A percentile compares a stretch with the other conserved stretches of the same genome.
These are phyloP conservation scores for Tarenaya hassleriana DNA, from an alignment of 345 rosid genomes.

Conservation along the genomic window DNA sequence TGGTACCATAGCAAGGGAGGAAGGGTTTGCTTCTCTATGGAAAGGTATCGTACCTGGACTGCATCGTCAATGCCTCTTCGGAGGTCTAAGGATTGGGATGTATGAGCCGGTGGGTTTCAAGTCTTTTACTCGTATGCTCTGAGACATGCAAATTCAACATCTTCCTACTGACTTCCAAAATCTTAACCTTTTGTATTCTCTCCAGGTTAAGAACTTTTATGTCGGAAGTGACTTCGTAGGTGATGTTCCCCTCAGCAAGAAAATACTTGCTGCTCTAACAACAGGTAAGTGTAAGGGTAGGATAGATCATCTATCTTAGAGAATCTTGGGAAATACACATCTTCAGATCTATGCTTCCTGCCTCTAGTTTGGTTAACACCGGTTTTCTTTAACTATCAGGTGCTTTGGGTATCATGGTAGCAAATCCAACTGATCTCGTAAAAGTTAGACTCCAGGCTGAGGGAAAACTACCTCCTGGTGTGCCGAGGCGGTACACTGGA, in stretches of 20 bases:
- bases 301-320: not conserved
- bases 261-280: constrained; percentile 94
- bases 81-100: constrained; percentile 94
- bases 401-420: constrained; percentile 73
- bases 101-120: constrained; percentile 82
- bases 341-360: not conserved
- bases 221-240: constrained; percentile 85
- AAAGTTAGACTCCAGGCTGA: constrained; percentile 99
- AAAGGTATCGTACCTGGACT: constrained; percentile 92
- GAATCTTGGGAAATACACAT: not conserved
- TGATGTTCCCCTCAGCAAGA: constrained; percentile 90
- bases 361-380: not conserved
- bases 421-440: constrained; percentile 99
- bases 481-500: constrained; percentile 90
- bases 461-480: constrained; percentile 92
- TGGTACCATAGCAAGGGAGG: constrained; percentile 87
- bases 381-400: constrained; percentile 38
- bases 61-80: constrained; percentile 91
- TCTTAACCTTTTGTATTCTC: constrained; percentile 14
- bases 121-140: constrained; percentile 10
- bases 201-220: constrained; percentile 75
- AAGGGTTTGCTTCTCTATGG: constrained; percentile 87
- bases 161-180: constrained; percentile 6
- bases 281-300: constrained; percentile 53
- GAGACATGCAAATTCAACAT: not conserved